Evolutionary conservation across 2,329 filamentous ascomycete genomes (phyloP).

Genomic region (Dryadomyces sulphureus): DNA sequence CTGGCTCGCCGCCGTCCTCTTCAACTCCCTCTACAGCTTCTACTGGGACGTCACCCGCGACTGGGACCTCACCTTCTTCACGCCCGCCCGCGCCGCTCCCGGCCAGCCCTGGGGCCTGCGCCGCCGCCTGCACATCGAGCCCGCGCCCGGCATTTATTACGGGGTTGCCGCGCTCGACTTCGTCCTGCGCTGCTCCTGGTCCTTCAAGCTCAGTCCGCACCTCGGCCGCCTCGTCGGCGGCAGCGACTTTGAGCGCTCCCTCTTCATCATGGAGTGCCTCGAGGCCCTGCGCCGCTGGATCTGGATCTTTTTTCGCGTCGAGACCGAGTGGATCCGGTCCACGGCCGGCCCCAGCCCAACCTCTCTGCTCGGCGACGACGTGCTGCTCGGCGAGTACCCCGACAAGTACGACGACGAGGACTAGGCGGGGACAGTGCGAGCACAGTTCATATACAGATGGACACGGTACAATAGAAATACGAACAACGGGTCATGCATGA

Average conservation of each 20-base stretch:
- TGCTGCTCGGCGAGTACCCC: slow-evolving; percentile 59
- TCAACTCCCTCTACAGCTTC: slow-evolving; percentile 91
- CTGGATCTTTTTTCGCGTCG: slow-evolving; percentile 92
- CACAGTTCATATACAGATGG: too few relatives aligned
- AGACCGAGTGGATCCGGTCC: slow-evolving; percentile 74
- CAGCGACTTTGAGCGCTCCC: slow-evolving; percentile 65
- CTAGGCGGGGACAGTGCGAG: too few relatives aligned
- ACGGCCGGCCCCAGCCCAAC: slow-evolving; percentile 26
- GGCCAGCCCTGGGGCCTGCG: slow-evolving; percentile 68
- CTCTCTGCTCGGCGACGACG: slow-evolving; percentile 49
- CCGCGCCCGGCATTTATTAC: slow-evolving; percentile 63
- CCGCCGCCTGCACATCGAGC: slow-evolving; percentile 54
- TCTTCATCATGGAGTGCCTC: slow-evolving; percentile 74
- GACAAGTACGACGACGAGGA: slow-evolving; percentile 39
- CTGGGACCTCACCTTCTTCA: slow-evolving; percentile 82
- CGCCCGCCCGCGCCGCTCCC: slow-evolving; percentile 37
- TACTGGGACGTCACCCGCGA: slow-evolving; percentile 97
- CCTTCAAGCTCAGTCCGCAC: slow-evolving; percentile 69
- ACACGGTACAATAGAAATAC: too few relatives aligned
- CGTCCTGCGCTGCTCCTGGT: slow-evolving; percentile 77
- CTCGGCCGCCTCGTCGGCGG: slow-evolving; percentile 58
- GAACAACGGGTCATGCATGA: too few relatives aligned
- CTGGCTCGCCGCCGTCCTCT: slow-evolving; percentile 58
- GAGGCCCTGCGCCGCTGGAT: slow-evolving; percentile 86
- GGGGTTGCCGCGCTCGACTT: slow-evolving; percentile 64